Evolutionary conservation across 768 basidiomycete species (phyloP).

Genomic region (Boletus huronensis): DNA sequence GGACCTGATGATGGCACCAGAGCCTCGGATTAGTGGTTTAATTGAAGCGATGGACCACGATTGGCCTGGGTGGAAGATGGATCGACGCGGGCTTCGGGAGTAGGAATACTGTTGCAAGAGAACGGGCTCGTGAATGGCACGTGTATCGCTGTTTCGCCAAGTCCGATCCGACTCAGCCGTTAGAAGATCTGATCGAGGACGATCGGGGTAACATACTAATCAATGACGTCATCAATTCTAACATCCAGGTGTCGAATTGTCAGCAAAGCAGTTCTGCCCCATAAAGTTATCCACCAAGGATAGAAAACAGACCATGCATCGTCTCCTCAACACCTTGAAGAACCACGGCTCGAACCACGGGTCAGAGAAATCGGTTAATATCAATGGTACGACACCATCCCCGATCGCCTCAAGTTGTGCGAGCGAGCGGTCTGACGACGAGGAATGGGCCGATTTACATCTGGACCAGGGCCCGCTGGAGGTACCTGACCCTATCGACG

Average conservation of each 20-base stretch:
- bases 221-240: constrained; percentile 1
- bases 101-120: not conserved
- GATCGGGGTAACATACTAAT: not conserved
- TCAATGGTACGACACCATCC: not conserved
- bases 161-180: not conserved
- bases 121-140: not conserved
- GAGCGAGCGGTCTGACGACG: constrained; percentile 3
- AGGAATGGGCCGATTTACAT: not conserved
- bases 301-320: not conserved
- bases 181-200: not conserved
- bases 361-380: not conserved
- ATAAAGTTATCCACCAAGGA: not conserved
- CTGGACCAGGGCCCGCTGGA: constrained; percentile 4
- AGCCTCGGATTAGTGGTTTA: not conserved
- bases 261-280: not conserved
- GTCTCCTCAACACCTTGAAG: not conserved
- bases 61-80: constrained; percentile 7
- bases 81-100: not conserved
- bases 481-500: constrained; percentile 7
- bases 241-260: not conserved
- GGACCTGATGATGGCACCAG: not conserved
- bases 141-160: not conserved
- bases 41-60: not conserved
- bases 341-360: not conserved
- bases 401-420: not conserved